Base-by-base conservation (phyloP, 2,329 filamentous ascomycete species). In the Hypoxylon sp. region DNA sequence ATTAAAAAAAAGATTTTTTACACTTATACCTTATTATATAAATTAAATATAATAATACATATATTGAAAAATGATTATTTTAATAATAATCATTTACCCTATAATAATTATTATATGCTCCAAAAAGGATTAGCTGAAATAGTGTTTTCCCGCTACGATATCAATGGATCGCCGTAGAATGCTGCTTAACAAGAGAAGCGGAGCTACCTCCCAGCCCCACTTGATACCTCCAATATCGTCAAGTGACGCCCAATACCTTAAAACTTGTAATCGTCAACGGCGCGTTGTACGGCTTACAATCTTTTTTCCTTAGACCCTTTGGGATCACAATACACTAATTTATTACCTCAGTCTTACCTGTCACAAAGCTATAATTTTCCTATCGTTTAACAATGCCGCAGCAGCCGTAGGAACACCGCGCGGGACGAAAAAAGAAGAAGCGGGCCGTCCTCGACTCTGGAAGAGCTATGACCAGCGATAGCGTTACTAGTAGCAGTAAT, bases 401-500 rank as follows among this genome's bases (percentile, higher is more conserved):
- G 14, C 53, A 17, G 54, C 46, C 26, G 13, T 70, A 71, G 71
- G 71, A 67, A 37, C 29, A 67, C 57, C 67, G 69, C 44, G 69
- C 47, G 65, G 68, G 64, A 67, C 63, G 61, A 71, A 65, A 62
- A 59, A 63, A 39, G 39, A 67, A 50, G 50, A 69, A 59, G 72
- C 59, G 19, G 60, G 47, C 54, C 56, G 44, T 24, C 31, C 33
- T 65, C 53, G 47, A 65, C 46, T 50, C 54, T n/a, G n/a, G n/a
- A 55, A 50, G 42, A 67, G 67, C 61, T 68, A 71, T 73, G 64
- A 70, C 63, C 48, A 63, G 59, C 63, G 65, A 66, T 65, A 67
- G 50, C 51, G 48, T 60, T 51, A 64, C 59, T 65, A 54, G 46
- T 55, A 51, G 46, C 52, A 62, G 22, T 51, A 50, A 48, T 44